A percentile compares a stretch with the other conserved stretches of the same genome.
These are phyloP conservation scores for Oleoguttula mirabilis DNA, from an alignment of 495 filamentous ascomycete species.

Conservation along the genomic window DNA sequence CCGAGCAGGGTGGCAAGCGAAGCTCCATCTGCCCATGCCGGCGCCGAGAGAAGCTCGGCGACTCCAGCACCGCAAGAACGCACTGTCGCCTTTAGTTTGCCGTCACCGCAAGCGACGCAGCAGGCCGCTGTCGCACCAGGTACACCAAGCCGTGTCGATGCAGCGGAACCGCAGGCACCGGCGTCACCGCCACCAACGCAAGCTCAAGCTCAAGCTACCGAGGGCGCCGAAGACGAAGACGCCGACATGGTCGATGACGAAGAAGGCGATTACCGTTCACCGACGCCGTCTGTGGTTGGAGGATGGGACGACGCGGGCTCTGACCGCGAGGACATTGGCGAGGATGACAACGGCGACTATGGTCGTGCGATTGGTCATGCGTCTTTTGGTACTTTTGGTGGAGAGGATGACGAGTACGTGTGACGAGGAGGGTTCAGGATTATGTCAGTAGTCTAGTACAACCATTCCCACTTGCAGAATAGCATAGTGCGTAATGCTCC, in stretches of 20 bases:
- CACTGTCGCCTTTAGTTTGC: background rate
- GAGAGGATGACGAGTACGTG: background rate
- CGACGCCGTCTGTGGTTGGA: background rate
- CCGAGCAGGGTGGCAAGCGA: background rate
- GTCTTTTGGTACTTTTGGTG: background rate
- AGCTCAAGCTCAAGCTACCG: slow-evolving; percentile 4
- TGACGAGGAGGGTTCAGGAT: background rate
- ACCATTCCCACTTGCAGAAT: no score
- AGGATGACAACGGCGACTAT: slow-evolving; percentile 2
- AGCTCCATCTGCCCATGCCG: background rate
- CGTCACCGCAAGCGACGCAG: slow-evolving; percentile 2
- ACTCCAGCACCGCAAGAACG: background rate
- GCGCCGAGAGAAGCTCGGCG: background rate
- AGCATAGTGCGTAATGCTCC: no score
- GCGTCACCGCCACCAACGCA: slow-evolving; percentile 4
- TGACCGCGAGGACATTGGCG: slow-evolving; percentile 2
- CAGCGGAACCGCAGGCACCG: background rate
- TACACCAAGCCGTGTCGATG: background rate
- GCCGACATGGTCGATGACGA: slow-evolving; percentile 10
- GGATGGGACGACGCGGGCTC: background rate
- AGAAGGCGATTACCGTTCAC: slow-evolving; percentile 2
- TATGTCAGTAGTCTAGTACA: background rate
- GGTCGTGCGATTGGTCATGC: background rate
- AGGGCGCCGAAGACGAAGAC: slow-evolving; percentile 3
- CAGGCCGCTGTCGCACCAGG: background rate